These are phyloP conservation scores for Kewa caespitosa DNA, from an alignment of 179 eudicot genomes.

Conservation along the genomic window DNA sequence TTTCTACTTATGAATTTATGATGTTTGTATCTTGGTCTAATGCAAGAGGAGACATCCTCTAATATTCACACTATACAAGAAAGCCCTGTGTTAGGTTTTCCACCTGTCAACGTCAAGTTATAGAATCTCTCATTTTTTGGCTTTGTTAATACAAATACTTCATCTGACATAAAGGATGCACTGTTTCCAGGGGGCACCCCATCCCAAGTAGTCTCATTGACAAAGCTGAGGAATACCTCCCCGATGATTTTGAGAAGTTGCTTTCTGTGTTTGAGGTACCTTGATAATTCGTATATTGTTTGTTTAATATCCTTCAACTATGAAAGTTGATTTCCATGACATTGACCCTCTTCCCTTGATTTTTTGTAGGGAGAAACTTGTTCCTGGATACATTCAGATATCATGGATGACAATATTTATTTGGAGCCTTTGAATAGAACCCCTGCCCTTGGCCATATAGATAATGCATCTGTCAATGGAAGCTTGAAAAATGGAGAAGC, in stretches of 20 bases:
- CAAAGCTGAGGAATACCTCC: constrained; percentile 73
- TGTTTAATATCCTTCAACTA: neutral
- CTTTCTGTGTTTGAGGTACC: constrained; percentile 55
- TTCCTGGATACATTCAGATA: constrained; percentile 92
- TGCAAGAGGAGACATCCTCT: neutral
- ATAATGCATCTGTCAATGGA: constrained; percentile 29
- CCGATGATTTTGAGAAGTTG: constrained; percentile 54
- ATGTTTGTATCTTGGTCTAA: neutral
- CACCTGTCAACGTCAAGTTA: neutral
- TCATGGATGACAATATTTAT: constrained; percentile 89
- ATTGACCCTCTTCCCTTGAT: neutral
- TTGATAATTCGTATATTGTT: neutral
- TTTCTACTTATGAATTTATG: neutral
- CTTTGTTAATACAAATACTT: neutral
- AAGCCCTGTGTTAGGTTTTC: neutral
- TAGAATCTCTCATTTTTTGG: neutral
- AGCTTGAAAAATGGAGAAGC: constrained; percentile 22
- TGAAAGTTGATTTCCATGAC: neutral
- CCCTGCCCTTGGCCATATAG: constrained; percentile 27
- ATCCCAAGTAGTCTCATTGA: constrained; percentile 73
- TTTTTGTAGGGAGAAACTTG: constrained; percentile 48
- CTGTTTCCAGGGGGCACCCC: constrained; percentile 74
- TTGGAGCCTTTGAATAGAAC: constrained; percentile 49
- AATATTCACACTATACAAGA: neutral
- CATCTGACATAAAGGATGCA: constrained; percentile 14